phyloP scores from a whole-genome alignment of 805 yeast species.

The Metschnikowia lachancei region DNA sequence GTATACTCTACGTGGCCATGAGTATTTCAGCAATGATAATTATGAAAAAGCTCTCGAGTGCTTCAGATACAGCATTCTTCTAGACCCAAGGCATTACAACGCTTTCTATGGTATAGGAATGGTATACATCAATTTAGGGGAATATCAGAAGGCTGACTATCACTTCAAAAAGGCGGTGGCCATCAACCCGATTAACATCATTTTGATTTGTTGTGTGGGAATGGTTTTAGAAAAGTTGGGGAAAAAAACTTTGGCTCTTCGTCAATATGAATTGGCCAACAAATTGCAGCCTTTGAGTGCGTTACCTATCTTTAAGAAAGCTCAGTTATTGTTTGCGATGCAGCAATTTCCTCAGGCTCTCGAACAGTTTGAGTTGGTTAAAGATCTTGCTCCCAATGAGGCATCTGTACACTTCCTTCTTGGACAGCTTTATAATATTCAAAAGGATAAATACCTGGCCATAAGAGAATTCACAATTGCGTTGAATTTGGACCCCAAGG shows the following conservation, averaged over 20 bases:
- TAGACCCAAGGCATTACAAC: constrained; percentile 83
- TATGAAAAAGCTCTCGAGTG: constrained; percentile 84
- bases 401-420: constrained; percentile 87
- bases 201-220: constrained; percentile 88
- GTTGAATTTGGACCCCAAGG: constrained; percentile 87
- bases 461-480: constrained; percentile 85
- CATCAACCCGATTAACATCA: constrained; percentile 87
- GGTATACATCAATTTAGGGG: constrained; percentile 86
- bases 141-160: constrained; percentile 75
- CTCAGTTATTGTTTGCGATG: constrained; percentile 72
- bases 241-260: constrained; percentile 66
- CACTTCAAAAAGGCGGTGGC: constrained; percentile 85
- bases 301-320: constrained; percentile 83
- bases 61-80: constrained; percentile 72
- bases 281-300: constrained; percentile 83
- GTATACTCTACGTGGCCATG: constrained; percentile 92
- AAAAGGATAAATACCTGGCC: constrained; percentile 73
- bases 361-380: constrained; percentile 67
- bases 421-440: constrained; percentile 80
- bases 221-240: constrained; percentile 82
- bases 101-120: constrained; percentile 96
- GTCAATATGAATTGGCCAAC: constrained; percentile 79
- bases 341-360: constrained; percentile 72
- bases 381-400: constrained; percentile 85
- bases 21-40: constrained; percentile 81